phyloP scores from a whole-genome alignment of 495 filamentous ascomycete species.

The Aspergillus hancockii region DNA sequence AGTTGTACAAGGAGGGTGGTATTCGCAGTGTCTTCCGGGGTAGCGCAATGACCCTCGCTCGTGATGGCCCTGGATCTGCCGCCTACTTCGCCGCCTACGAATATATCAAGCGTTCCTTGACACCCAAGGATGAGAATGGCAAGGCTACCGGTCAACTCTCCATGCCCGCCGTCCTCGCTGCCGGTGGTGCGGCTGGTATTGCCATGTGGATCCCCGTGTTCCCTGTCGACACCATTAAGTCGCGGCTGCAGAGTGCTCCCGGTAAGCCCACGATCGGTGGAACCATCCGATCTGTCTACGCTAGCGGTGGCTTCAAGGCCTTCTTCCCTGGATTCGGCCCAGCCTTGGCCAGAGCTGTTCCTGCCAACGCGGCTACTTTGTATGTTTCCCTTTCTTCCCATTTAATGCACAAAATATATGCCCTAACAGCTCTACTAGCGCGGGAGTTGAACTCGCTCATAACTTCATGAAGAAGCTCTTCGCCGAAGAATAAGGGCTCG shows the following conservation, averaged over 20 bases:
- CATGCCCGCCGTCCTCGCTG: slow-evolving; percentile 77
- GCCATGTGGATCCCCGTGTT: slow-evolving; percentile 99
- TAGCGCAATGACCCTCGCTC: slow-evolving; percentile 83
- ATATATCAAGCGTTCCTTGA: slow-evolving; percentile 83
- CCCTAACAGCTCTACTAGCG: slow-evolving; percentile 40
- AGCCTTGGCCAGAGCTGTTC: slow-evolving; percentile 87
- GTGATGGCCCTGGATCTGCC: slow-evolving; percentile 89
- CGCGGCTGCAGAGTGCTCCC: slow-evolving; percentile 85
- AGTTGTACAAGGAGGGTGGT: slow-evolving; percentile 91
- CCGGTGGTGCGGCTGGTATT: slow-evolving; percentile 87
- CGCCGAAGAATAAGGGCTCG: slow-evolving; percentile 14
- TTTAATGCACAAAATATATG: background rate
- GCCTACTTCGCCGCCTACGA: slow-evolving; percentile 98
- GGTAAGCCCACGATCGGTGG: slow-evolving; percentile 82
- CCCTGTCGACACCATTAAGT: slow-evolving; percentile 96
- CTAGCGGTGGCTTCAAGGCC: slow-evolving; percentile 77
- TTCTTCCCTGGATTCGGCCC: slow-evolving; percentile 98
- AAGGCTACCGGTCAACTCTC: slow-evolving; percentile 70
- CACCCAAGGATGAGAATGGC: slow-evolving; percentile 79
- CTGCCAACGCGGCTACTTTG: slow-evolving; percentile 84
- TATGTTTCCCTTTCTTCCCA: slow-evolving; percentile 23
- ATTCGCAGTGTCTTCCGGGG: slow-evolving; percentile 90
- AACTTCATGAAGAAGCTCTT: slow-evolving; percentile 79
- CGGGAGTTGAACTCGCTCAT: slow-evolving; percentile 80
- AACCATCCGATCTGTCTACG: slow-evolving; percentile 76